Conservation (phyloP, 306 rosid species). For the Castanea crenata region DNA sequence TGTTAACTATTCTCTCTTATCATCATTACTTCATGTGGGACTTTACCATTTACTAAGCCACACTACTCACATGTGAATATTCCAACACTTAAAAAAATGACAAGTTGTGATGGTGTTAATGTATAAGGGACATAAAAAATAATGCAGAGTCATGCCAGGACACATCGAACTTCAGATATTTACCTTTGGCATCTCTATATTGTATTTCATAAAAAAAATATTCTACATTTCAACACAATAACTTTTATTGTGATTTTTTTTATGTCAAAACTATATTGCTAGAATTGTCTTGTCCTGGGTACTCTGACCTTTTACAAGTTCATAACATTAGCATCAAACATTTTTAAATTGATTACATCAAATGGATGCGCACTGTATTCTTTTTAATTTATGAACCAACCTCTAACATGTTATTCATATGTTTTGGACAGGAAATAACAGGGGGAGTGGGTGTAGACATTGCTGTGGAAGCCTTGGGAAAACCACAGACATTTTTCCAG, state of each 20-base stretch:
- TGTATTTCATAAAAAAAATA: no score
- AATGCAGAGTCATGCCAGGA: no score
- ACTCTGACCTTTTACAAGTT: neutral
- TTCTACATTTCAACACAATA: no score
- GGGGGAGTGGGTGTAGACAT: conserved; percentile 89
- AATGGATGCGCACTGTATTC: neutral
- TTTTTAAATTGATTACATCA: neutral
- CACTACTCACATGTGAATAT: no score
- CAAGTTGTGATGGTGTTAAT: no score
- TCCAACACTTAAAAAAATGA: no score
- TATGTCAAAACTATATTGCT: neutral
- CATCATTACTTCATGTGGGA: no score
- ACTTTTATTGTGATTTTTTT: neutral
- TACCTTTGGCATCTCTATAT: no score
- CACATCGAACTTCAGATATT: no score
- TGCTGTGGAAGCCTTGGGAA: conserved; percentile 97
- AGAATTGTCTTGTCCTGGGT: neutral
- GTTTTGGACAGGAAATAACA: conserved; percentile 74
- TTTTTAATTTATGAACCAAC: conserved; percentile 4
- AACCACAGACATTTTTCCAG: conserved; percentile 76
- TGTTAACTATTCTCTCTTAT: no score
- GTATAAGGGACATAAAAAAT: no score
- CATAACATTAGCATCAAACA: neutral
- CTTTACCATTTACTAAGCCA: no score
- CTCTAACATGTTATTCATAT: conserved; percentile 10